Evolutionary conservation across 371 early-diverging fungal species (phyloP), one percentile per base, ranked within the genome.

Genomic region (Mortierella sp.): DNA sequence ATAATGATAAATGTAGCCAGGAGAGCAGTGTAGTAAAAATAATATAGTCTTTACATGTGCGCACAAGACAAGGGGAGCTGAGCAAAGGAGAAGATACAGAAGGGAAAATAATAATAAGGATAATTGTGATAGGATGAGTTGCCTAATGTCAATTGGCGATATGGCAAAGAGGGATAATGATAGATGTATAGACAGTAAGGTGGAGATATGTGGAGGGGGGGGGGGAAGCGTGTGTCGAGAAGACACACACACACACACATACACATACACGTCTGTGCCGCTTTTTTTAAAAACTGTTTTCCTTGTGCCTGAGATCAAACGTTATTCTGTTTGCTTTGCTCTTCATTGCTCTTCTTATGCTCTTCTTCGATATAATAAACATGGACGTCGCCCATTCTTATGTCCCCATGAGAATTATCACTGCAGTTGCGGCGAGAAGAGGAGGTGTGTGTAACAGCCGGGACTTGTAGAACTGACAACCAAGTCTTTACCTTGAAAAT

Each of bases 41-140:
- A 52, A 60, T 36, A n/a, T 19, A 28, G 32, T 11, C 13, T 16
- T 32, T 28, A 28, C 28, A 47, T 48, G 59, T 45, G 59, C 28
- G 69, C 63, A 22, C 47, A 47, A 19, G 63, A 43, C 45, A 70
- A 70, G 58, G 58, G 71, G 60, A 67, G 28, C 45, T 48, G 24
- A 48, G 59, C 40, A 59, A 59, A 36, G 62, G 62, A 24, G 62
- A 59, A 59, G 60, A 2, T 38, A 38, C 8, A 59, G 50, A 47
- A 21, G 16, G 6, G 48, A 8, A 22, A 48, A 24, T 57, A 36
- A 5, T 58, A 70, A 70, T 28, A 70, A 64, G 65, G 71, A 70
- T 70, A 55, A n/a, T 32, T 57, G 63, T 63, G 63, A 69, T 48
- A 40, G 40, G 65, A 55, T n/a, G 50, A 50, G 10, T 13, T 24